Evolutionary conservation across 352 stramenopile species (phyloP), one percentile per base, ranked within the genome.

Genomic region (Peronospora tabacina): DNA sequence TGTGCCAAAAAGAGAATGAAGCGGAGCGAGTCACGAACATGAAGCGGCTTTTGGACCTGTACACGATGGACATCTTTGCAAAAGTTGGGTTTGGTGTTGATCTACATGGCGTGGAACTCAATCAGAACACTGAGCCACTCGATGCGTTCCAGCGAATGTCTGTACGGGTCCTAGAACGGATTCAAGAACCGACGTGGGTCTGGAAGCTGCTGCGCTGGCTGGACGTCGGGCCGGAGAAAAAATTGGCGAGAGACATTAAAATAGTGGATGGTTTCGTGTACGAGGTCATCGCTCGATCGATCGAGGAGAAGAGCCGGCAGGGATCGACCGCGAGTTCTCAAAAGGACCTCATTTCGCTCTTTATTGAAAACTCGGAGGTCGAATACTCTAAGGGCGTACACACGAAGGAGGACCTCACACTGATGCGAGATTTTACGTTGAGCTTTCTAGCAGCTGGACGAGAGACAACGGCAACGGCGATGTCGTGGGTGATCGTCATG

Each of bases 401-500:
- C 43, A 65, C 58, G 11, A 56, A 44, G 32, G 63, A 55, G 26
- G 58, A 70, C 24, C 22, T 66, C 2, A 75, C 70, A 13, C 52
- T 90, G 7, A 74, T 95, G 34, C 75, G 78, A n/a, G 77, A 94
- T 61, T 85, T 95, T 40, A 63, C 82, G 9, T 64, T 95, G 19
- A 85, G 66, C 15, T 86, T 93, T 44, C 61, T 91, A 29, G 62
- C 72, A 16, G 79, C 81, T 43, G 82, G 84, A 8, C 58, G 75
- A 7, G 82, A 90, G 49, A 93, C 84, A 0, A 94, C 82, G 0
- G 70, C 81, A 6, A 70, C 69, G 19, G 70, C 66, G 0, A 70
- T 95, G 44, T 67, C 64, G 15, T 93, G 76, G 76, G 72, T 88
- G 15, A 57, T 93, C 9, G 55, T 87, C 26, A 85, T 90, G 66